Percentiles rank a stretch among this genome's conserved stretches.
Conservation (phyloP, 768 basidiomycete species). For the Tylopilus balloui region DNA sequence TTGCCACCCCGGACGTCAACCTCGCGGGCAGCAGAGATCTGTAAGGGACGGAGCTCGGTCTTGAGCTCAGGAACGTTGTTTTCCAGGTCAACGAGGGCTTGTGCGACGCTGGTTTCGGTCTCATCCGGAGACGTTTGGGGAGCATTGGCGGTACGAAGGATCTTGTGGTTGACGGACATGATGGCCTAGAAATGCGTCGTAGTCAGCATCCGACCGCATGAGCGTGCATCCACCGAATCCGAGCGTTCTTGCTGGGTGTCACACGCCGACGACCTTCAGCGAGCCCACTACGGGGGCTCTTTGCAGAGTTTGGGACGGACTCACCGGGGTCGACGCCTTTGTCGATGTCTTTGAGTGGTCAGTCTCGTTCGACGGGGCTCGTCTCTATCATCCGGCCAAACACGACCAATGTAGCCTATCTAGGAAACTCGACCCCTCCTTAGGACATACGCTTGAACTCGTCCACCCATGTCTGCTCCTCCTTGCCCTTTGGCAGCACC, state of each 20-base stretch:
- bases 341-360: constrained; percentile 36
- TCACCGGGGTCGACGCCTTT: constrained; percentile 68
- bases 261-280: constrained; percentile 16
- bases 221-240: constrained; percentile 55
- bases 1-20: constrained; percentile 99
- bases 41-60: constrained; percentile 88
- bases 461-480: constrained; percentile 81
- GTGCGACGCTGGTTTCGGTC: constrained; percentile 86
- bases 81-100: constrained; percentile 96
- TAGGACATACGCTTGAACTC: constrained; percentile 64
- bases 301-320: constrained; percentile 39
- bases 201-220: constrained; percentile 43
- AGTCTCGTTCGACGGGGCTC: constrained; percentile 3
- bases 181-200: constrained; percentile 19
- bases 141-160: constrained; percentile 94
- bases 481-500: constrained; percentile 70
- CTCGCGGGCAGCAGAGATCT: constrained; percentile 98
- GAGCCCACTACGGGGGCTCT: constrained; percentile 9
- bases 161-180: constrained; percentile 85
- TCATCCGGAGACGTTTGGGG: constrained; percentile 86
- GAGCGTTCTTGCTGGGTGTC: constrained; percentile 20
- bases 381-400: constrained; percentile 25
- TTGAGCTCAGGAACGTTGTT: constrained; percentile 98
- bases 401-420: constrained; percentile 24
- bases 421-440: constrained; percentile 10